Conservation (phyloP, 139 green algal species). For the Pleodorina starrii region DNA sequence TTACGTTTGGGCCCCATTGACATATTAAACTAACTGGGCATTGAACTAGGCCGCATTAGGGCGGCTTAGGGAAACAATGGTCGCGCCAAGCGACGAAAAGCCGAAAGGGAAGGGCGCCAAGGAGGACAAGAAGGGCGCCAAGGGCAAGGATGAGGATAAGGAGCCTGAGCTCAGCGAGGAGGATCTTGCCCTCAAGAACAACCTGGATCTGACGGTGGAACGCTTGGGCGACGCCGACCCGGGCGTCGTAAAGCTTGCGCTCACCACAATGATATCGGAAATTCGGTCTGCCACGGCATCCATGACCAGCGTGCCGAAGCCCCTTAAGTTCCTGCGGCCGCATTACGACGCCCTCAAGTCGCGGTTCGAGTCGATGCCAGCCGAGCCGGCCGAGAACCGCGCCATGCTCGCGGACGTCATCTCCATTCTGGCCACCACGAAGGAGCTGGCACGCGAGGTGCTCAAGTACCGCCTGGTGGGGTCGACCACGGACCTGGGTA, state of each 20-base stretch:
- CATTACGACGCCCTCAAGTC: slow-evolving; percentile 89
- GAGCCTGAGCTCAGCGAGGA: slow-evolving; percentile 91
- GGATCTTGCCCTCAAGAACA: slow-evolving; percentile 91
- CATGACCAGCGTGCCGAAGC: slow-evolving; percentile 99
- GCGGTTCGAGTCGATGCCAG: slow-evolving; percentile 71
- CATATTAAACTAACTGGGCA: not conserved
- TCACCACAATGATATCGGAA: slow-evolving; percentile 83
- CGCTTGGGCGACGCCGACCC: slow-evolving; percentile 68
- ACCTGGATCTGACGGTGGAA: slow-evolving; percentile 94
- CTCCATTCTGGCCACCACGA: slow-evolving; percentile 95
- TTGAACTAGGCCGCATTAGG: slow-evolving; percentile 7
- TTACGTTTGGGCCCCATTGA: not conserved
- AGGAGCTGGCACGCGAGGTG: slow-evolving; percentile 82
- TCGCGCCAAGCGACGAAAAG: slow-evolving; percentile 28
- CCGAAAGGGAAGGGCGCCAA: slow-evolving; percentile 16
- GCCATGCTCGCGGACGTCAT: slow-evolving; percentile 93
- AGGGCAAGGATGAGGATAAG: slow-evolving; percentile 64
- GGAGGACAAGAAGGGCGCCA: slow-evolving; percentile 51
- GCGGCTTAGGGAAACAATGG: slow-evolving; percentile 18
- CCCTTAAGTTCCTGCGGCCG: slow-evolving; percentile 96
- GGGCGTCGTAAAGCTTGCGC: slow-evolving; percentile 77
- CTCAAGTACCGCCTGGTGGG: slow-evolving; percentile 88
- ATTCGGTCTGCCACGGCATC: slow-evolving; percentile 92
- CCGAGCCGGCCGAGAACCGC: slow-evolving; percentile 52
- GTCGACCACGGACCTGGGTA: slow-evolving; percentile 47